Percentiles rank a stretch among this genome's conserved stretches.
These are phyloP conservation scores for Chytriomyces confervae DNA, from an alignment of 192 early-diverging fungal genomes.

Conservation along the genomic window DNA sequence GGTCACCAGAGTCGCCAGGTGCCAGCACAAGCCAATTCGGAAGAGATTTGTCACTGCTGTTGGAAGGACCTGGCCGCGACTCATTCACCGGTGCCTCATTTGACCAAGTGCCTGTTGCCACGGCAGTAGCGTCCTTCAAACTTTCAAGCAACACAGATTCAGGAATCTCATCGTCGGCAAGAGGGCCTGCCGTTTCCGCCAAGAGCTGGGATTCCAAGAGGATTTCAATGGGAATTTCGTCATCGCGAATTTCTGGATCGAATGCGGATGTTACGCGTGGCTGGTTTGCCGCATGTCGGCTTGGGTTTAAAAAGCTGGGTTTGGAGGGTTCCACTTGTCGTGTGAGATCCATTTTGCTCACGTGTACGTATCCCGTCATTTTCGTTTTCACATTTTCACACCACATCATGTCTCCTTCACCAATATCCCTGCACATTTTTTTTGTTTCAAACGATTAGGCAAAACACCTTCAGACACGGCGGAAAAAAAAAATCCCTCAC, in stretches of 20 bases:
- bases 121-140: not conserved
- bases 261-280: not conserved
- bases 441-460: not conserved
- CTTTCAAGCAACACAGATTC: not conserved
- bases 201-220: not conserved
- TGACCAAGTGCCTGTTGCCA: not conserved
- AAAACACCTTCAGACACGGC: not conserved
- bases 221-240: not conserved
- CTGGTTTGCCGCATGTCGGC: not conserved
- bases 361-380: not conserved
- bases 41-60: not conserved
- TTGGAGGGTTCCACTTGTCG: not conserved
- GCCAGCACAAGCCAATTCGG: not conserved
- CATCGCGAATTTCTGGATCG: not conserved
- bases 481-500: not conserved
- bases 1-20: not conserved
- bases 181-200: not conserved
- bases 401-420: not conserved
- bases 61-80: not conserved
- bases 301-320: not conserved
- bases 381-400: not conserved
- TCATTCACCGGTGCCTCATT: not conserved
- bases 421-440: not conserved
- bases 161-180: not conserved
- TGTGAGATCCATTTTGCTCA: not conserved